Evolutionary conservation across 768 basidiomycete genomes (phyloP), one percentile per base, ranked within the genome.

Genomic region (Pulveroboletus sp.): DNA sequence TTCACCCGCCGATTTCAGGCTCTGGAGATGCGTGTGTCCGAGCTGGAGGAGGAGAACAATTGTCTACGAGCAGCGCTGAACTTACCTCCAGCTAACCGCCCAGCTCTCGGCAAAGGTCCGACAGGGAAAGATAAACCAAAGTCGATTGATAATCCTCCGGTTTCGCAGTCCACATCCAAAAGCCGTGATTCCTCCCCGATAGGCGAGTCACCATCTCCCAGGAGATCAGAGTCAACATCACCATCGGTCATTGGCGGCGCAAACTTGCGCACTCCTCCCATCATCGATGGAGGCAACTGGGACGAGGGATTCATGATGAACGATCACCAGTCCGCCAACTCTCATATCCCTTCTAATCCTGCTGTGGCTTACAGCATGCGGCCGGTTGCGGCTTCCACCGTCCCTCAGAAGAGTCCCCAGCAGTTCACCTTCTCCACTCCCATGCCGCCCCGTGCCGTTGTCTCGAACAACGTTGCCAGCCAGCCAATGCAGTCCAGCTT

Each of bases 121-220:
- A 93, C 89, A 0, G 89, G 89, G 29, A 89, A 90, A 68, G 89
- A 92, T 65, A 90, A 82, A 62, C 83, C 85, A 43, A 88, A 76
- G 58, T 44, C 65, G 7, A 70, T 70, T n/a, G 78, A 81, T 43
- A 59, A 55, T 27, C 45, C 54, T 20, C 49, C 61, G 46, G 50
- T 47, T 19, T 61, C 68, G 1, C 71, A 72, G 44, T 69, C 74
- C 26, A 66, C 73, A 5, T 79, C 76, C n/a, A 71, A 82, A 29
- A 75, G 83, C 48, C 74, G 76, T 17, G 81, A 82, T 56, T 86
- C 85, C 31, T 86, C 86, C 5, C 86, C 86, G n/a, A 71, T 76
- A 17, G 73, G 73, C 26, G 69, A 79, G 17, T 73, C 80, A 4
- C 73, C 76, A 43, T 73, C 78, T 51, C 70, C 70, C 57, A 61